These are phyloP conservation scores for Atalantia buxifolia DNA, from an alignment of 345 rosid species.

Conservation along the genomic window DNA sequence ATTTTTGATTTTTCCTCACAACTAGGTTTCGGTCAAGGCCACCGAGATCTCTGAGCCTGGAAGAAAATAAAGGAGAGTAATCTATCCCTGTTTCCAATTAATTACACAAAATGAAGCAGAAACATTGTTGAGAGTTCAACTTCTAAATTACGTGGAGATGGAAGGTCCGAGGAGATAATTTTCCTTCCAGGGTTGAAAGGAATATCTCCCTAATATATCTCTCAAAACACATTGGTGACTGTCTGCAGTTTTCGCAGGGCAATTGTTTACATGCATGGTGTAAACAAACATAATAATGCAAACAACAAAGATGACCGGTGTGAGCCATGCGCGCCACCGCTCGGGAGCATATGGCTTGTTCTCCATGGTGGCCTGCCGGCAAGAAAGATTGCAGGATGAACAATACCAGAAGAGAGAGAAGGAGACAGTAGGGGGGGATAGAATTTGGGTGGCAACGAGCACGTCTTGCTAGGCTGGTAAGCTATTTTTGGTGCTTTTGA, in stretches of 20 bases:
- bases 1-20: slow-evolving; percentile 48
- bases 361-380: slow-evolving; percentile 29
- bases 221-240: slow-evolving; percentile 36
- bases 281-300: slow-evolving; percentile 39
- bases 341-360: slow-evolving; percentile 37
- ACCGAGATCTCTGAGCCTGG: slow-evolving; percentile 70
- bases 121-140: neutral
- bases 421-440: neutral
- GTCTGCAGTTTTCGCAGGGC: slow-evolving; percentile 40
- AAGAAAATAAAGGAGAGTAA: neutral
- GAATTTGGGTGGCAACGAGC: slow-evolving; percentile 27
- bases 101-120: neutral
- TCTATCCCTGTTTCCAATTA: neutral
- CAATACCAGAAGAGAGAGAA: slow-evolving; percentile 3
- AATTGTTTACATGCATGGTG: slow-evolving; percentile 69
- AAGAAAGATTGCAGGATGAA: slow-evolving; percentile 10
- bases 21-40: slow-evolving; percentile 62
- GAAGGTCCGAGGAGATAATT: slow-evolving; percentile 74
- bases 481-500: slow-evolving; percentile 22
- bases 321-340: slow-evolving; percentile 71
- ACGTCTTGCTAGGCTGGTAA: slow-evolving; percentile 17
- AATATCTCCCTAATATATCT: slow-evolving; percentile 46
- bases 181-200: slow-evolving; percentile 45
- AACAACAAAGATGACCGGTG: slow-evolving; percentile 51
- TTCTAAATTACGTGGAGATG: slow-evolving; percentile 42